Evolutionary conservation across 2,329 filamentous ascomycete genomes (phyloP).

Genomic region (Diaporthe sp.): DNA sequence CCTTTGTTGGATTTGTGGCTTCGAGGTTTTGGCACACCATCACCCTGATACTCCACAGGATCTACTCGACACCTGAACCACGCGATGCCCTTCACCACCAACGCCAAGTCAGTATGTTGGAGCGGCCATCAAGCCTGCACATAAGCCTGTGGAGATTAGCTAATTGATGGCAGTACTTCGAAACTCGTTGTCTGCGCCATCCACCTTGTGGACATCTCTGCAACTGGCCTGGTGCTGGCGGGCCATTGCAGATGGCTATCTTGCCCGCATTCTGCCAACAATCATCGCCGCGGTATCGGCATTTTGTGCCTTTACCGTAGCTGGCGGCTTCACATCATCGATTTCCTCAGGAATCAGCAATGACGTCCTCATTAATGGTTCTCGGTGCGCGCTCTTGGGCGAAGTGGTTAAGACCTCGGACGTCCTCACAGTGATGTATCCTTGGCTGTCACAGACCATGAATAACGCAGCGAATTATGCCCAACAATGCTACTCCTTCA

Average conservation of each 20-base stretch:
- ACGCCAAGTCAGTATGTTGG: conserved; percentile 35
- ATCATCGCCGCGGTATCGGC: neutral
- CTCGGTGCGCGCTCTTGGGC: conserved; percentile 5
- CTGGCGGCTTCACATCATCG: conserved; percentile 12
- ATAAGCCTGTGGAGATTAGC: too few species aligned
- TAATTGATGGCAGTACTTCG: neutral
- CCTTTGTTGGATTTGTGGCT: conserved; percentile 36
- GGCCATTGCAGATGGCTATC: neutral
- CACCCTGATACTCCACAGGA: conserved; percentile 37
- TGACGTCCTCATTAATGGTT: conserved; percentile 30
- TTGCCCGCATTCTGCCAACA: neutral
- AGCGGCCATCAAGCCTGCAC: too few species aligned
- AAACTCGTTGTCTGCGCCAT: neutral
- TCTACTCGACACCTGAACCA: conserved; percentile 34
- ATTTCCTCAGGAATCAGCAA: neutral
- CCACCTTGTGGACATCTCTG: neutral
- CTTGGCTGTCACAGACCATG: neutral
- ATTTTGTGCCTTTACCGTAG: conserved; percentile 7
- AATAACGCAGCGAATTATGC: conserved; percentile 34
- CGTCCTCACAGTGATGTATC: neutral
- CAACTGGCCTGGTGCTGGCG: conserved; percentile 17
- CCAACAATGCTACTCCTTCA: conserved; percentile 37
- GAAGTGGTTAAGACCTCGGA: too few species aligned
- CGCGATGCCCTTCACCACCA: conserved; percentile 43
- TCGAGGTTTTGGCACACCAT: conserved; percentile 39